Evolutionary conservation across 108 stramenopile species (phyloP), one percentile per base, ranked within the genome.

Genomic region (Schizochytrium sp.): DNA sequence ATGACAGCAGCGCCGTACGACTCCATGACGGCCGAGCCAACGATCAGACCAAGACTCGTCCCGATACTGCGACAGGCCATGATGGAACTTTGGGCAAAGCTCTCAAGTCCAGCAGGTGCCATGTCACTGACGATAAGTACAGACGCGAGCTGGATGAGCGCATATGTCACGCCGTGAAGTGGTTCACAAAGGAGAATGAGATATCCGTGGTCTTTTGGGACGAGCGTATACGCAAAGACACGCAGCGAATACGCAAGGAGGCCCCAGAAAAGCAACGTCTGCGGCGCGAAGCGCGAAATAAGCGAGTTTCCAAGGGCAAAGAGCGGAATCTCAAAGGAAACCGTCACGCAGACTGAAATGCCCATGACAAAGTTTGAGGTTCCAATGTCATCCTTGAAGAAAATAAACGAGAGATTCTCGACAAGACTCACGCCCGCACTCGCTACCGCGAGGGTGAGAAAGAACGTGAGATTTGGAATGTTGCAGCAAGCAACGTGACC

Each of bases 281-380:
- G 34, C 16, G 72, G 63, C 28, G 34, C 12, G 44, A 72, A 71
- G 16, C 44, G 60, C 51, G n/a, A 21, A 5, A 89, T 16, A 16
- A 89, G 88, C 60, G 12, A 34, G 44, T 29, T 28, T 4, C 29
- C 88, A 6, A 72, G 6, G 0, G 51, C 47, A 28, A 89, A 89
- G 71, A 89, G 71, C 23, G 88, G 88, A 23, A 89, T 89, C 43
- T 89, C 88, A 43, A 89, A 89, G 25, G 57, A 28, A 6, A 89
- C 88, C n/a, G 88, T 89, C 28, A 89, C 88, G 29, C 25, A 28
- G 71, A 89, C 88, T 8, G 63, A 71, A 12, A 89, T 25, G 5
- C 88, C 88, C 23, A 53, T 18, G 29, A 89, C 53, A 19, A 71
- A 21, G 53, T 89, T 71, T 6, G 34, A 57, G 23, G 72, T 47